phyloP scores from a whole-genome alignment of 192 early-diverging fungal species.

The Haplosporangium gracile region DNA sequence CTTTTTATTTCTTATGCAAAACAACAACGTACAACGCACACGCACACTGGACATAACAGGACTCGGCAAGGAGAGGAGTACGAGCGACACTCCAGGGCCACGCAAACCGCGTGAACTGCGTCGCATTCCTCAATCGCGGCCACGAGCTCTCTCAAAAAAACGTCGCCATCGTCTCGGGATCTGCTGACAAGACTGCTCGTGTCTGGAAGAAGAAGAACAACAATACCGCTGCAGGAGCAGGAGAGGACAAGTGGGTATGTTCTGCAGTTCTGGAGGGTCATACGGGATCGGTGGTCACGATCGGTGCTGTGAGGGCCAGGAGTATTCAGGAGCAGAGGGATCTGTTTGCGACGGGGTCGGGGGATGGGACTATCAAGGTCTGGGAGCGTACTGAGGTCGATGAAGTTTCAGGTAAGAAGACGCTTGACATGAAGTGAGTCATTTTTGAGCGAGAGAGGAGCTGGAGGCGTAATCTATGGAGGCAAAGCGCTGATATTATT shows the following conservation, averaged over 20 bases:
- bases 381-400: conserved; percentile 69
- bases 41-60: conserved; percentile 31
- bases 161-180: conserved; percentile 80
- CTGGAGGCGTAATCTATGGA: background rate
- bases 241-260: conserved; percentile 67
- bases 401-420: conserved; percentile 44
- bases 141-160: conserved; percentile 61
- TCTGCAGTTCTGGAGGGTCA: conserved; percentile 78
- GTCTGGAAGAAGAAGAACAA: conserved; percentile 71
- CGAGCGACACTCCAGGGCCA: conserved; percentile 80
- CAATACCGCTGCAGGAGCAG: conserved; percentile 5
- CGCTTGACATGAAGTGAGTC: conserved; percentile 15
- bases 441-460: background rate
- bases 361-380: conserved; percentile 79
- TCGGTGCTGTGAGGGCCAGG: conserved; percentile 69
- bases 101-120: conserved; percentile 80
- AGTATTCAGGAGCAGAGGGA: conserved; percentile 58
- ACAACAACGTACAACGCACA: background rate
- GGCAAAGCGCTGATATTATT: background rate
- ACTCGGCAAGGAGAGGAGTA: conserved; percentile 63
- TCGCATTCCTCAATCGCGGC: conserved; percentile 74
- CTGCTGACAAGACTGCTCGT: conserved; percentile 82
- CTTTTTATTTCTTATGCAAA: background rate
- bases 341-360: conserved; percentile 75
- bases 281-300: conserved; percentile 71